Conservation (phyloP, 148 eudicot genomes). For the Rhododendron griersonianum region DNA sequence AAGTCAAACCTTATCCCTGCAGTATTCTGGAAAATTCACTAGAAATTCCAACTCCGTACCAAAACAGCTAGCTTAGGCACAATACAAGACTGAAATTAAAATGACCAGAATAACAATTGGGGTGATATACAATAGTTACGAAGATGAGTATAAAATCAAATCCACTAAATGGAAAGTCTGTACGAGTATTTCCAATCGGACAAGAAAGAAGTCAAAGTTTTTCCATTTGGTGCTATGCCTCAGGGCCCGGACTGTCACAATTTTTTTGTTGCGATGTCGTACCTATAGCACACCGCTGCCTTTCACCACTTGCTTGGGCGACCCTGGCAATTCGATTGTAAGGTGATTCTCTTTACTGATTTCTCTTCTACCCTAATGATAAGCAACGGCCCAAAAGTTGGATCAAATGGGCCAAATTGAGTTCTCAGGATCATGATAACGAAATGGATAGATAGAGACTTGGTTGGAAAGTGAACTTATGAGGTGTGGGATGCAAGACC, state of each 20-base stretch:
- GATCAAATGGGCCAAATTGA: neutral
- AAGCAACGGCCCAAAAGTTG: neutral
- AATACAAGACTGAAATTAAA: neutral
- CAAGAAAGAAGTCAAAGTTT: neutral
- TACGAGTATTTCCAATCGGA: neutral
- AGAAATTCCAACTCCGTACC: too few relatives aligned
- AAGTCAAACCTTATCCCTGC: neutral
- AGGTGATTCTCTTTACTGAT: neutral
- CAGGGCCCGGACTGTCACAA: neutral
- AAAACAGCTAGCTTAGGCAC: too few relatives aligned
- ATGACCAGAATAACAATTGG: neutral
- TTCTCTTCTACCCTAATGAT: neutral
- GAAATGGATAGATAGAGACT: neutral
- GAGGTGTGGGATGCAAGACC: neutral
- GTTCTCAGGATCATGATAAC: neutral
- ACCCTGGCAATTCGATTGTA: neutral
- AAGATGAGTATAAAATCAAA: neutral
- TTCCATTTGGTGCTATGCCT: too few relatives aligned
- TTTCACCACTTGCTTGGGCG: neutral
- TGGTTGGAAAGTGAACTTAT: neutral
- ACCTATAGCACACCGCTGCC: neutral
- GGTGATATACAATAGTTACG: neutral
- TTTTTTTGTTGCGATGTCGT: neutral
- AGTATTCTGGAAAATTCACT: too few relatives aligned
- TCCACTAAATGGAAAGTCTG: neutral